Evolutionary conservation across 2,329 filamentous ascomycete species (phyloP).

Genomic region (Colletotrichum euphorbiae): DNA sequence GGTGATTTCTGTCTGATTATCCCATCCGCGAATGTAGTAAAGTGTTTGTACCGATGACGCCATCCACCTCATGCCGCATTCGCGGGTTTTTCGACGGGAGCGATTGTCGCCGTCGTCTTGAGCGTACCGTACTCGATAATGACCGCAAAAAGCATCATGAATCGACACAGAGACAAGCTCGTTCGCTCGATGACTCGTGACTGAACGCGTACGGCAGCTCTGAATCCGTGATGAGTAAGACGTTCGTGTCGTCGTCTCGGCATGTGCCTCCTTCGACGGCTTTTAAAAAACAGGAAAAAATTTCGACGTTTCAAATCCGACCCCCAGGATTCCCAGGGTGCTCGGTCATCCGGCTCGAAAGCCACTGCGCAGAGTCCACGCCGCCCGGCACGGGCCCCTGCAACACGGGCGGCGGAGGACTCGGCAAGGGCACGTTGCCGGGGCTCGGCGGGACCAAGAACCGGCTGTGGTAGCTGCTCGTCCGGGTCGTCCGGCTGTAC

Average conservation of each 20-base stretch:
- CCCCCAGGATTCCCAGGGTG: slow-evolving; percentile 21
- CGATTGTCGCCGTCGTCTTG: too few relatives aligned
- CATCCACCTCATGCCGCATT: background rate
- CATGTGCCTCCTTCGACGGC: too few relatives aligned
- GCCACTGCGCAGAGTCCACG: slow-evolving; percentile 31
- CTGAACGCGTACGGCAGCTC: too few relatives aligned
- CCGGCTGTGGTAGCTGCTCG: slow-evolving; percentile 23
- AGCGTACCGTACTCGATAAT: too few relatives aligned
- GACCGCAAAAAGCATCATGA: too few relatives aligned
- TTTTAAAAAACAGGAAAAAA: too few relatives aligned
- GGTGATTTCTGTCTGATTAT: background rate
- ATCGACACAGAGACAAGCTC: too few relatives aligned
- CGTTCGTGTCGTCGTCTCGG: too few relatives aligned
- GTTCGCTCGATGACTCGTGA: background rate
- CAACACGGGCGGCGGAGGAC: slow-evolving; percentile 17
- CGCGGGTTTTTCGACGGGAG: too few relatives aligned
- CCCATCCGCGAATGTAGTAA: too few relatives aligned
- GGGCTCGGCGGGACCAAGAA: slow-evolving; percentile 27
- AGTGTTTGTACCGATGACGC: background rate
- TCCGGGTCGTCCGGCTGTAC: slow-evolving; percentile 20
- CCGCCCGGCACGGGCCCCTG: slow-evolving; percentile 13
- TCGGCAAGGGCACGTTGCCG: background rate
- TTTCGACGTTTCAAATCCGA: background rate
- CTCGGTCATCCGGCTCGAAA: slow-evolving; percentile 26
- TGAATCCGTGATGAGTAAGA: too few relatives aligned